Percentiles rank a stretch among this genome's conserved stretches.
Evolutionary conservation across 768 basidiomycete genomes (phyloP).

Genomic region (Austroboletus eburneus): DNA sequence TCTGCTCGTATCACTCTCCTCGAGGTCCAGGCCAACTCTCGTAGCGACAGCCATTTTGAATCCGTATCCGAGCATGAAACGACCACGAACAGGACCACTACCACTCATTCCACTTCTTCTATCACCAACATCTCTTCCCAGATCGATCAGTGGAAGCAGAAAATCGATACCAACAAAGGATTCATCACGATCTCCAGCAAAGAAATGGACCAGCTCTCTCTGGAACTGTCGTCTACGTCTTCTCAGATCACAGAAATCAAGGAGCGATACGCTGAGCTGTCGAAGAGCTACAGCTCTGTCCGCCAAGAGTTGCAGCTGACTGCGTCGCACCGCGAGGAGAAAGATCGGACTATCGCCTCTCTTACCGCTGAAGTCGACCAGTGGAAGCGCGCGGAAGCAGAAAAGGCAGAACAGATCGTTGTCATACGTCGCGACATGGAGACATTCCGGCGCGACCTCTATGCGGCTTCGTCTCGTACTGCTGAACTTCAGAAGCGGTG

Average conservation of each 20-base stretch:
- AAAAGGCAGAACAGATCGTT: not conserved
- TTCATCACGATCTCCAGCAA: too few relatives aligned
- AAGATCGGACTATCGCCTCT: not conserved
- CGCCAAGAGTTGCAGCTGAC: not conserved
- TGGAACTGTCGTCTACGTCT: not conserved
- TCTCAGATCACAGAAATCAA: slow-evolving; percentile 1
- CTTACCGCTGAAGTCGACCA: not conserved
- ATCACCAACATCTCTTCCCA: too few relatives aligned
- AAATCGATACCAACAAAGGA: too few relatives aligned
- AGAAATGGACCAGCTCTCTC: too few relatives aligned
- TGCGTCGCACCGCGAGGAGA: not conserved
- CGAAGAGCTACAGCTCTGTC: not conserved
- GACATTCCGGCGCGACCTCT: not conserved
- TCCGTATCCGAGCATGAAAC: too few relatives aligned
- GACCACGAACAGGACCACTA: too few relatives aligned
- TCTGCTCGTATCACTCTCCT: too few relatives aligned
- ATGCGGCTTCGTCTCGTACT: not conserved
- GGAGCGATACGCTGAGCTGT: not conserved
- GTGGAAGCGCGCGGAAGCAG: not conserved
- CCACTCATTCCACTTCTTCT: too few relatives aligned
- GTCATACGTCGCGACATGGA: not conserved
- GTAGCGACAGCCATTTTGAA: too few relatives aligned
- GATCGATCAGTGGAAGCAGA: too few relatives aligned
- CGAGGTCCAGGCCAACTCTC: too few relatives aligned
- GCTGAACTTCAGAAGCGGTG: not conserved